Conservation (phyloP, 192 early-diverging fungal genomes). For the Backusella australiensis region DNA sequence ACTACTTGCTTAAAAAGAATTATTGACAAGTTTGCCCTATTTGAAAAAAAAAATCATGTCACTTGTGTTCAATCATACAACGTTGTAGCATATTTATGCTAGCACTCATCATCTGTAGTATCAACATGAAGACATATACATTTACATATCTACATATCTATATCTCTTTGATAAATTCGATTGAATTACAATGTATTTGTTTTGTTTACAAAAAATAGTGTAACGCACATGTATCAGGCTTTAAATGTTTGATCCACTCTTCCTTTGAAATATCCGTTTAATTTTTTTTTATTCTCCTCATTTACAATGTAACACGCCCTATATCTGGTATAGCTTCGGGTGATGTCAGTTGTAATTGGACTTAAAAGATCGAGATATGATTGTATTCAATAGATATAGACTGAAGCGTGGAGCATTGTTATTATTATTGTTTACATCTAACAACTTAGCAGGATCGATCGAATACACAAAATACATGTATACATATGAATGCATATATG, state of each 20-base stretch:
- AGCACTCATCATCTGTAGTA: neutral
- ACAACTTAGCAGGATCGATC: neutral
- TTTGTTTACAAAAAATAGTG: conserved; percentile 4
- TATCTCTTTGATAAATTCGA: neutral
- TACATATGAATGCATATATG: neutral
- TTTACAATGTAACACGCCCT: conserved; percentile 1
- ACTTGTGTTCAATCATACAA: neutral
- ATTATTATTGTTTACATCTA: neutral
- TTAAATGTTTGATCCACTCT: neutral
- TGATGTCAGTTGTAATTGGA: neutral
- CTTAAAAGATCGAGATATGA: neutral
- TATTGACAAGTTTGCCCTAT: neutral
- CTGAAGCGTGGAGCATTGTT: neutral
- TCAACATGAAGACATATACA: neutral
- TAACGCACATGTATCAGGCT: conserved; percentile 2
- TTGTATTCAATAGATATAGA: neutral
- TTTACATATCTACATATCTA: neutral
- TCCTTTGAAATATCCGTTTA: neutral
- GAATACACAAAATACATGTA: neutral
- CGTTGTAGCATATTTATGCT: neutral
- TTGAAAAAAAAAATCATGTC: neutral
- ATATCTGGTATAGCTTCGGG: neutral
- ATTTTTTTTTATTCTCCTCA: neutral
- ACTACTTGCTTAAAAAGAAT: neutral
- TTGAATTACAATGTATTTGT: neutral